phyloP scores from a whole-genome alignment of 2,329 filamentous ascomycete species.

The Cercospora brassicicola region DNA sequence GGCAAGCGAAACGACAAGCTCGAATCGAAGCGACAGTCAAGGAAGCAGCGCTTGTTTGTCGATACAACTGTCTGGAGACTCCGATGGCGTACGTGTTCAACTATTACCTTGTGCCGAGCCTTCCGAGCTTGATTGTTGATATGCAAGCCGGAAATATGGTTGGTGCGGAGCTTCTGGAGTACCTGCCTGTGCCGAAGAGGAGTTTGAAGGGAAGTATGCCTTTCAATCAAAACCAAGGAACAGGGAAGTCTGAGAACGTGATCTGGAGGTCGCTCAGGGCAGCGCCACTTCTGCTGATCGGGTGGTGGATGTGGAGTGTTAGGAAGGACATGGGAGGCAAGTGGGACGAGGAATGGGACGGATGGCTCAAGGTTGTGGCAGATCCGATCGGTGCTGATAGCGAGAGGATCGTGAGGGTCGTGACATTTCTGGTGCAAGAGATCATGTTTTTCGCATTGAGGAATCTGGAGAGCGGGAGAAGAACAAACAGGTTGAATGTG shows the following conservation, averaged over 20 bases:
- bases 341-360: neutral
- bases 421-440: neutral
- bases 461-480: constrained; percentile 1
- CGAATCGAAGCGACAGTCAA: constrained; percentile 23
- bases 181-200: constrained; percentile 33
- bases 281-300: constrained; percentile 13
- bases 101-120: constrained; percentile 12
- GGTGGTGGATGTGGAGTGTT: neutral
- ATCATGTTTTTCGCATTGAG: neutral
- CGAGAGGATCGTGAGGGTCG: neutral
- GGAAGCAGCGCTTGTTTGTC: constrained; percentile 25
- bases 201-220: constrained; percentile 33
- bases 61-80: constrained; percentile 23
- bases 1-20: constrained; percentile 25
- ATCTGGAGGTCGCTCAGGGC: constrained; percentile 12
- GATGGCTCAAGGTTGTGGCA: neutral
- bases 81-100: constrained; percentile 18
- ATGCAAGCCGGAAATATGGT: constrained; percentile 20
- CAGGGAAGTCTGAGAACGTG: constrained; percentile 33
- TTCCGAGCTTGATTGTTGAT: constrained; percentile 17
- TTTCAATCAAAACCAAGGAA: constrained; percentile 34
- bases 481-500: constrained; percentile 2
- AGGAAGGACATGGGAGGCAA: neutral
- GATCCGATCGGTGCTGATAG: neutral
- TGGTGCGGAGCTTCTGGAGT: constrained; percentile 35